Evolutionary conservation across 805 yeast genomes (phyloP).

Genomic region (Ogataea wickerhamii): DNA sequence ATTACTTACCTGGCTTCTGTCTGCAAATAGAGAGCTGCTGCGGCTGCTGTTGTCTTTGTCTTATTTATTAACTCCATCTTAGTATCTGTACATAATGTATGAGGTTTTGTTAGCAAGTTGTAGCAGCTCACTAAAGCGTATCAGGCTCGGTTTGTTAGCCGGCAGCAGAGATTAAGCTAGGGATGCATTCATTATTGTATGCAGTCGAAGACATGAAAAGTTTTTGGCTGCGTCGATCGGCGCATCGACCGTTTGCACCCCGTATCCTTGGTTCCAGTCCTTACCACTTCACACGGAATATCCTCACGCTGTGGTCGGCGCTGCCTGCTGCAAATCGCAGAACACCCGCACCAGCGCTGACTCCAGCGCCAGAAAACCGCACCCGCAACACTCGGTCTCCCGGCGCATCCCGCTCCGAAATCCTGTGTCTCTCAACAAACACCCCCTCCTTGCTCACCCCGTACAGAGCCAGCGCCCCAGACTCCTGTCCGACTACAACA

Average conservation of each 20-base stretch:
- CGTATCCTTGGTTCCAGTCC: too few species aligned
- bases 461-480: constrained; percentile 54
- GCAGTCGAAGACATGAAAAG: too few species aligned
- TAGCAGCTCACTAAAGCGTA: too few species aligned
- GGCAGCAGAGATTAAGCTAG: too few species aligned
- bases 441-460: constrained; percentile 30
- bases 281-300: too few species aligned
- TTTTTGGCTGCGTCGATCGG: too few species aligned
- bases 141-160: too few species aligned
- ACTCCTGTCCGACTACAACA: constrained; percentile 68
- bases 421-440: constrained; percentile 28
- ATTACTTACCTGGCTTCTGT: constrained; percentile 74
- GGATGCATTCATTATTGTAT: too few species aligned
- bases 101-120: too few species aligned
- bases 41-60: neutral
- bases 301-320: constrained; percentile 61
- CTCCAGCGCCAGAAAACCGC: constrained; percentile 48
- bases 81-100: constrained; percentile 1
- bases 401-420: constrained; percentile 48
- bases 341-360: constrained; percentile 19
- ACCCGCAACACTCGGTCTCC: constrained; percentile 59
- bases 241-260: too few species aligned
- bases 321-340: constrained; percentile 57
- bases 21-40: constrained; percentile 36
- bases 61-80: constrained; percentile 1